phyloP scores from a whole-genome alignment of 208 protist genomes.

The Leishmania tarentolae region DNA sequence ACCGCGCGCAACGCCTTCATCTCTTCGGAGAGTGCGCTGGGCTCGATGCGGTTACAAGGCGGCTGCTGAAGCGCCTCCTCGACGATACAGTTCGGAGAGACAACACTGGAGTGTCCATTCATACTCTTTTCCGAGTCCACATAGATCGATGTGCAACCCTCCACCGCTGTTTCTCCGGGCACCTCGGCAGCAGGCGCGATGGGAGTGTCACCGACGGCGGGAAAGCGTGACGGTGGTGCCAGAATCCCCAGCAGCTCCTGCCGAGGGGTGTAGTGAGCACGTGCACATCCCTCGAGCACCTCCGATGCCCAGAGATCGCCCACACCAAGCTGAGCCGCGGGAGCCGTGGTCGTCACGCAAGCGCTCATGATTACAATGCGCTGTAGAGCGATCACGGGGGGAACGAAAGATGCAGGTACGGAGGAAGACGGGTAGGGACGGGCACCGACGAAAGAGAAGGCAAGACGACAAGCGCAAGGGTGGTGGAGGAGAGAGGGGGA shows the following conservation, averaged over 20 bases:
- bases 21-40: conserved; percentile 9
- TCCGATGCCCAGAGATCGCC: conserved; percentile 44
- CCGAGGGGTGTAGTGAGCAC: conserved; percentile 30
- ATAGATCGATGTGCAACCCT: conserved; percentile 12
- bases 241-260: conserved; percentile 22
- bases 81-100: not conserved
- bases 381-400: not conserved
- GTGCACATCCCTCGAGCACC: conserved; percentile 29
- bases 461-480: not conserved
- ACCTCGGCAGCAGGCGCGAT: not conserved
- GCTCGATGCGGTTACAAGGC: not conserved
- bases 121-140: conserved; percentile 24
- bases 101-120: not conserved
- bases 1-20: conserved; percentile 4
- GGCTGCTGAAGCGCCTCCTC: conserved; percentile 11
- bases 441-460: not conserved
- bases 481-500: not conserved
- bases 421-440: not conserved
- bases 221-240: conserved; percentile 6
- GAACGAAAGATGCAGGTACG: not conserved
- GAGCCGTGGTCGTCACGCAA: not conserved
- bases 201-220: not conserved
- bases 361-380: conserved; percentile 4
- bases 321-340: not conserved
- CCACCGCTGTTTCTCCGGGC: not conserved